phyloP scores from a whole-genome alignment of 768 basidiomycete genomes.

The Coprinopsis cinerea region DNA sequence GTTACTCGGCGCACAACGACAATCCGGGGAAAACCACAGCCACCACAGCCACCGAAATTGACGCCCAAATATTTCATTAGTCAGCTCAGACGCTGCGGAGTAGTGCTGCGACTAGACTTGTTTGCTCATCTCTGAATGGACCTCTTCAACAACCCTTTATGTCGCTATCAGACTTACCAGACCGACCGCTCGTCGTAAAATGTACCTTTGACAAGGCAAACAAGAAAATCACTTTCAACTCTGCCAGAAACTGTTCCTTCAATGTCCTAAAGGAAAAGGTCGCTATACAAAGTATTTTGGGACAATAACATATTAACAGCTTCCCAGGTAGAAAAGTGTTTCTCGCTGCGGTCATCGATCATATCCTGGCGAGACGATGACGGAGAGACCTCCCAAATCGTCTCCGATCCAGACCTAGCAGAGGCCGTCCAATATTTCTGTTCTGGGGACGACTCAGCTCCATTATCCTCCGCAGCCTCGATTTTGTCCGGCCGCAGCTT shows the following conservation, averaged over 20 bases:
- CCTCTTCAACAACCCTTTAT: background rate
- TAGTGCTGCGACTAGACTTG: no score
- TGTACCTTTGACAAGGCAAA: conserved; percentile 71
- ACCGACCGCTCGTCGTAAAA: conserved; percentile 77
- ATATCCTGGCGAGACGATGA: conserved; percentile 89
- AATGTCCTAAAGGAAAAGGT: conserved; percentile 72
- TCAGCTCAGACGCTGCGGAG: no score
- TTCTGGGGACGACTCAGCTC: conserved; percentile 71
- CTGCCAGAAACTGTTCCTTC: conserved; percentile 74
- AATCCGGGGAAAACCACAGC: no score
- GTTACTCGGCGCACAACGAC: no score
- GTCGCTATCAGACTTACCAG: conserved; percentile 33
- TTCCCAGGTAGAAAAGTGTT: conserved; percentile 77
- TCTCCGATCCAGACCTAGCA: conserved; percentile 65
- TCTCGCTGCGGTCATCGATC: conserved; percentile 65
- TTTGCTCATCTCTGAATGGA: no score
- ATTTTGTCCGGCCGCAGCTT: conserved; percentile 68
- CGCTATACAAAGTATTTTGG: no score
- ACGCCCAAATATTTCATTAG: no score
- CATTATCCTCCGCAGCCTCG: conserved; percentile 67
- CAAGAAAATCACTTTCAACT: conserved; percentile 74
- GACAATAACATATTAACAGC: no score
- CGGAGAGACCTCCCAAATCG: conserved; percentile 66
- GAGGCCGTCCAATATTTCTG: conserved; percentile 89
- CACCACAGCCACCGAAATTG: no score